Conservation (phyloP, 495 filamentous ascomycete genomes). For the Tuber borchii region DNA sequence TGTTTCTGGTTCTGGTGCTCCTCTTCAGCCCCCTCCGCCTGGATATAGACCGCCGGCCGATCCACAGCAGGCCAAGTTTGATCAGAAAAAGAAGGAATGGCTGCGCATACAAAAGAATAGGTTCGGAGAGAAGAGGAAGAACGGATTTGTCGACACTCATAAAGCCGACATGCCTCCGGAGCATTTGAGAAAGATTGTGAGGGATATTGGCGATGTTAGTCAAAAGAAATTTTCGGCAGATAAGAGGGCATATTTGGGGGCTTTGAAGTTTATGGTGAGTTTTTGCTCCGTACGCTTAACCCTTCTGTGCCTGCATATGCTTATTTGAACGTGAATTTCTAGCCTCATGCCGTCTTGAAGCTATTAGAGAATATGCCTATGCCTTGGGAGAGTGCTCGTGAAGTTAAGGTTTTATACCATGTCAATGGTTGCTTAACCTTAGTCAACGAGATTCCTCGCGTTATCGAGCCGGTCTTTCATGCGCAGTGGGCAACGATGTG, state of each 20-base stretch:
- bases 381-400: conserved; percentile 94
- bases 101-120: conserved; percentile 83
- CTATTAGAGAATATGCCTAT: conserved; percentile 99
- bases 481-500: conserved; percentile 99
- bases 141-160: conserved; percentile 91
- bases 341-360: conserved; percentile 95
- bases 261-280: conserved; percentile 85
- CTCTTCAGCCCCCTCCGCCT: conserved; percentile 81
- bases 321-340: conserved; percentile 24
- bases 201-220: conserved; percentile 97
- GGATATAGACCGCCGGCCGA: conserved; percentile 80
- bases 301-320: conserved; percentile 5
- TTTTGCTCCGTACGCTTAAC: background rate
- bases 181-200: conserved; percentile 96
- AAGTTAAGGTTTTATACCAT: conserved; percentile 97
- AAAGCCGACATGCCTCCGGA: conserved; percentile 99
- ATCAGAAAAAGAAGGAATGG: conserved; percentile 99
- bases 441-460: conserved; percentile 92
- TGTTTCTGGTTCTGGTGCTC: conserved; percentile 52
- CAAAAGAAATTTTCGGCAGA: conserved; percentile 99
- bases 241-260: conserved; percentile 95
- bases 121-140: conserved; percentile 94
- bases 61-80: conserved; percentile 86
- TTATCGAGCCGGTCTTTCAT: conserved; percentile 97
- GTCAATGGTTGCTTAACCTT: conserved; percentile 95